A percentile compares a stretch with the other conserved stretches of the same genome.
Conservation (phyloP, 345 rosid genomes). For the Arabidopsis arenosa region DNA sequence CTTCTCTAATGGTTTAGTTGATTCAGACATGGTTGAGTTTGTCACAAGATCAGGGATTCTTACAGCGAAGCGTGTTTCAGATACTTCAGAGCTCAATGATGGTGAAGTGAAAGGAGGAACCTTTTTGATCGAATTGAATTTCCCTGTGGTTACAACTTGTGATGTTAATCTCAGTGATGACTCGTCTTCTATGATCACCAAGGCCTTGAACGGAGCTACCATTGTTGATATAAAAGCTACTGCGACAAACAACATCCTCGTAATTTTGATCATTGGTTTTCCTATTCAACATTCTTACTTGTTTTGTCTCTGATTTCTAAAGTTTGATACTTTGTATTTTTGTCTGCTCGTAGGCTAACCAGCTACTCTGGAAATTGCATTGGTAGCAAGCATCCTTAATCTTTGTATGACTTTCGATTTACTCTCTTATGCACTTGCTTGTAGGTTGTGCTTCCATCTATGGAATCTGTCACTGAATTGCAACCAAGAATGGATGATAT, state of each 20-base stretch:
- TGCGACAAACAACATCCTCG: conserved; percentile 50
- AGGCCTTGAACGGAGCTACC: conserved; percentile 60
- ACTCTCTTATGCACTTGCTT: conserved; percentile 5
- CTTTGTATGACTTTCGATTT: background rate
- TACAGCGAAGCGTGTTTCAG: conserved; percentile 58
- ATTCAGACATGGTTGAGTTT: conserved; percentile 64
- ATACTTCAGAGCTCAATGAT: conserved; percentile 31
- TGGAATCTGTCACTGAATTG: conserved; percentile 57
- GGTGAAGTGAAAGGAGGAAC: conserved; percentile 43
- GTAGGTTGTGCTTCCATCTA: conserved; percentile 72
- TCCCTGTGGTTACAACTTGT: conserved; percentile 51
- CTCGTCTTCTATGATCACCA: conserved; percentile 47
- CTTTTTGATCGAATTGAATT: conserved; percentile 59
- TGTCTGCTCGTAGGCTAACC: background rate
- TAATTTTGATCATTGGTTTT: conserved; percentile 38
- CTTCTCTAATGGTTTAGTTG: conserved; percentile 58
- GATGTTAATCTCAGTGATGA: conserved; percentile 49
- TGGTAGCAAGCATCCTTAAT: background rate
- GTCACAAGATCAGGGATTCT: conserved; percentile 70
- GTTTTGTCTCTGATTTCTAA: background rate
- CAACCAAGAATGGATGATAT: conserved; percentile 62
- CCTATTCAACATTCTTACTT: background rate
- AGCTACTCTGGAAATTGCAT: background rate
- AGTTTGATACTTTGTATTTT: background rate
- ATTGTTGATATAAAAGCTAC: conserved; percentile 60